Percentiles rank a stretch among this genome's conserved stretches.
These are phyloP conservation scores for Phaeolepiota aurea DNA, from an alignment of 768 basidiomycete species.

Conservation along the genomic window DNA sequence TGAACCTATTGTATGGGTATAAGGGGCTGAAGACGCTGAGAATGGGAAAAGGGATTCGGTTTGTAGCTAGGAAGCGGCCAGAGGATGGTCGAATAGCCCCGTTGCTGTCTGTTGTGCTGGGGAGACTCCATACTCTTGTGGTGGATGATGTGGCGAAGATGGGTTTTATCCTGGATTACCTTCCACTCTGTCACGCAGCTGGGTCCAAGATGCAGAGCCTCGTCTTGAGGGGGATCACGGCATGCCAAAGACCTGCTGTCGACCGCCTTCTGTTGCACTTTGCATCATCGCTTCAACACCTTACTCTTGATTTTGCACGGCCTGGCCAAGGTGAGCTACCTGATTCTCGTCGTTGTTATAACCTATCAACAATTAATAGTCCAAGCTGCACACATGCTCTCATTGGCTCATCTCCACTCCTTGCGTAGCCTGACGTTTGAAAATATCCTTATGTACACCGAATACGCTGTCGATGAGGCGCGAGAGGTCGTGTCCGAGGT, in stretches of 20 bases:
- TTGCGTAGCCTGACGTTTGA: not conserved
- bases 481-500: not conserved
- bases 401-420: not conserved
- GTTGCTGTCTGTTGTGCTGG: not conserved
- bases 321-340: not conserved
- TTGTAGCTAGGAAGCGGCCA: too few relatives aligned
- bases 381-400: not conserved
- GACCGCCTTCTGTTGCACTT: not conserved
- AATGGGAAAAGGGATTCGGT: not conserved
- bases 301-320: not conserved
- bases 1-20: not conserved
- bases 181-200: too few relatives aligned
- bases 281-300: not conserved
- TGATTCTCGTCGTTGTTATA: not conserved
- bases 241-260: not conserved
- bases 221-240: not conserved
- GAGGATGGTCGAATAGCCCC: too few relatives aligned
- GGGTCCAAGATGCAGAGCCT: too few relatives aligned
- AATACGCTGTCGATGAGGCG: not conserved
- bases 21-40: not conserved
- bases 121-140: not conserved
- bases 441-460: not conserved
- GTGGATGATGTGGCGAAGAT: not conserved
- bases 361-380: not conserved
- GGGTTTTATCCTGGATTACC: too few relatives aligned